Evolutionary conservation across 2,329 filamentous ascomycete species (phyloP), one percentile per base, ranked within the genome.

Genomic region (Ophiocordyceps camponoti-saundersi): DNA sequence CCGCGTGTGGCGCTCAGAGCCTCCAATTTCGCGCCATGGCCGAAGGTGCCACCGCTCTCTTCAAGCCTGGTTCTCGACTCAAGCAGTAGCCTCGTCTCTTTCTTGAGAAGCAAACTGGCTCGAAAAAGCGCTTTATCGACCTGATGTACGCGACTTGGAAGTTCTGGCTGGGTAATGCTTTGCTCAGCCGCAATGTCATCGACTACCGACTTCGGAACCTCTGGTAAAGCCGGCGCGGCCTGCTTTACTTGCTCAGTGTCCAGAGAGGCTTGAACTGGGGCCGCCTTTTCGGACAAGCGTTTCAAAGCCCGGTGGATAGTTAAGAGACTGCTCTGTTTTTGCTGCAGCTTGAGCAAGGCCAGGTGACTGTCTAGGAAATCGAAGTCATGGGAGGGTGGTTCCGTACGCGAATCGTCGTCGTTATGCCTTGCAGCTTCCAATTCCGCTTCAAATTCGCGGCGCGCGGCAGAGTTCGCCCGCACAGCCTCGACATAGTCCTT

Each of bases 41-140:
- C 62, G 39, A 69, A 53, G 18, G 56, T 56, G 40, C 61, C 61
- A 1, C 64, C 61, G 10, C 62, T 59, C 41, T 59, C 55, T 18
- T 65, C 60, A 6, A 61, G 59, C 41, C 59, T 59, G 44, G 63
- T 57, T 49, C 64, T 70, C 20, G 71, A 64, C 39, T 70, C 69
- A 2, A 68, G 64, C 18, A 80, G 66, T 1, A 73, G 61, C 44
- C 70, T 69, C 54, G 79, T 72, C 54, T 82, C 77, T 45, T 67
- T 70, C 50, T 69, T 68, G 1, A 79, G 64, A 7, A 72, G 62
- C 18, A 80, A 59, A 53, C 78, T 80, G 18, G 77, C 69, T 32
- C 71, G 69, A 30, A 82, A 58, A 3, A 78, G 70, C 0, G 71
- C 70, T 55, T 74, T 79, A 52, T 80, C 75, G 6, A 82, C 59